phyloP scores from a whole-genome alignment of 345 rosid species.

The Euphorbia lathyris region DNA sequence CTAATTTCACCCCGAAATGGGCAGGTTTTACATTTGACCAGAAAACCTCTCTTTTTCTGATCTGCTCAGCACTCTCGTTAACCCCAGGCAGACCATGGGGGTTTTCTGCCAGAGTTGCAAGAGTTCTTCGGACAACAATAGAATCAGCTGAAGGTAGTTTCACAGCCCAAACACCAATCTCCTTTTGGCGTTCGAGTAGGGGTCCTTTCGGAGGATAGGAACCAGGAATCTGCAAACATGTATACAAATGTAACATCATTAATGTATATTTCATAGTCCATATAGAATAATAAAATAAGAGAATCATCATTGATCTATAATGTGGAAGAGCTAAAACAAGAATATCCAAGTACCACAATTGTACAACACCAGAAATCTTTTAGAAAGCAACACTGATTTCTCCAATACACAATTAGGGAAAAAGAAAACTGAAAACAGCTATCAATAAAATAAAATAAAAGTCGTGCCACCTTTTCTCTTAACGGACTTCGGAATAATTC shows the following conservation, averaged over 20 bases:
- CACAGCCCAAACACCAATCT: constrained; percentile 73
- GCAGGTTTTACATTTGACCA: constrained; percentile 75
- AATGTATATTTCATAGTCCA: neutral
- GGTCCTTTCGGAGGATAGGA: constrained; percentile 61
- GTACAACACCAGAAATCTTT: neutral
- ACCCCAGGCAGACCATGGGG: constrained; percentile 68
- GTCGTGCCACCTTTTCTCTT: no score
- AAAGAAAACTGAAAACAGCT: neutral
- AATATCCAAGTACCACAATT: no score
- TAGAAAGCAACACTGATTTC: neutral
- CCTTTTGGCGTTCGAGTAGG: constrained; percentile 56
- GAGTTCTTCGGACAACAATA: constrained; percentile 70
- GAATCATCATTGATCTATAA: neutral
- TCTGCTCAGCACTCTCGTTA: constrained; percentile 57
- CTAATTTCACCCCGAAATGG: constrained; percentile 75
- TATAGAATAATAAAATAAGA: neutral
- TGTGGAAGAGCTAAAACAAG: neutral
- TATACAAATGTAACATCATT: constrained; percentile 1
- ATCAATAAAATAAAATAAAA: neutral
- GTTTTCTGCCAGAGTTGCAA: constrained; percentile 55
- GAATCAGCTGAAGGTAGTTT: constrained; percentile 88
- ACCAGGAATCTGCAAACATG: constrained; percentile 66
- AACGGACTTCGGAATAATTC: no score
- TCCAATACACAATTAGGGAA: no score
- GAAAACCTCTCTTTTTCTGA: constrained; percentile 53